Evolutionary conservation across 345 rosid genomes (phyloP).

Genomic region (Eucalyptus erythrocorys): DNA sequence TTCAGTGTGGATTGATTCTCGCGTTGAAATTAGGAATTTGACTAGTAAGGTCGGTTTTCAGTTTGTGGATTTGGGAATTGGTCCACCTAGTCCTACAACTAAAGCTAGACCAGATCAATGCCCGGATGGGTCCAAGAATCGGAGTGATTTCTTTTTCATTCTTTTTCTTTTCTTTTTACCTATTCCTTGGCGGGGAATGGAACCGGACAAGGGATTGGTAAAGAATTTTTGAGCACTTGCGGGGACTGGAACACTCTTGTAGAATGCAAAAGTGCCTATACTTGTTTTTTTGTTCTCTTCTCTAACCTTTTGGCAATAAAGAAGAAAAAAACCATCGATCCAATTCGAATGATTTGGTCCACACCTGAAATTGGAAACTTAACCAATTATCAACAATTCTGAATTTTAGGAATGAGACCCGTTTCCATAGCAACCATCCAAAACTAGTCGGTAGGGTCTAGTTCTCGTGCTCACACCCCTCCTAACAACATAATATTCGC

Average conservation of each 20-base stretch:
- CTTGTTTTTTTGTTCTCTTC: background rate
- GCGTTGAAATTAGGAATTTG: accelerated
- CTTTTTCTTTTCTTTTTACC: background rate
- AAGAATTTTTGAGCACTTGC: background rate
- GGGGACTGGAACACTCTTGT: background rate
- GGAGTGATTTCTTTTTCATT: background rate
- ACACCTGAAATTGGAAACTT: background rate
- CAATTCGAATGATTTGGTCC: too few relatives aligned
- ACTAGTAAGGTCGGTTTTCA: accelerated
- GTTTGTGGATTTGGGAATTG: background rate
- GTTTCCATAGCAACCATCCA: accelerated
- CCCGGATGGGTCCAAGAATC: accelerated
- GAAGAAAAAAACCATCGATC: background rate
- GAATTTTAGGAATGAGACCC: too few relatives aligned
- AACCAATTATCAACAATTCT: background rate
- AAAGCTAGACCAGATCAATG: background rate
- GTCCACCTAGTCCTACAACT: background rate
- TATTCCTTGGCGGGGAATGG: background rate
- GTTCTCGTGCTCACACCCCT: background rate
- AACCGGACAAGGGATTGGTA: background rate
- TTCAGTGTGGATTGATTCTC: accelerated
- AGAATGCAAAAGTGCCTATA: background rate
- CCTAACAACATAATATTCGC: background rate
- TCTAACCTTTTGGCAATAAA: background rate
- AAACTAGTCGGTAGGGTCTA: accelerated